phyloP scores from a whole-genome alignment of 2,329 filamentous ascomycete species.

The Aspergillus eucalypticola region DNA sequence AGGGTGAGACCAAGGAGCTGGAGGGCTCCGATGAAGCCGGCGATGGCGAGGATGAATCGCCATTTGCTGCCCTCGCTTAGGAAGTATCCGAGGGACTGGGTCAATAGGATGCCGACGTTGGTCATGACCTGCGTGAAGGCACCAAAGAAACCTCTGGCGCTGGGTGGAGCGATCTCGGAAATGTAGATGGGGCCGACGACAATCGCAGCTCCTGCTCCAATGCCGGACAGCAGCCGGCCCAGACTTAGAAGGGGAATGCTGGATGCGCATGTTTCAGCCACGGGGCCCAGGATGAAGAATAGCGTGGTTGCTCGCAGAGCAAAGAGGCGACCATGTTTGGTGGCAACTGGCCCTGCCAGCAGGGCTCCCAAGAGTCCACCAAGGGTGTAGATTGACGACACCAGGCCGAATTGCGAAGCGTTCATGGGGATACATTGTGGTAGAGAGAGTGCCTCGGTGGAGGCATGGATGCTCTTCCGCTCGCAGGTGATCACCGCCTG shows the following conservation, averaged over 20 bases:
- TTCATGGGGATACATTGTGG: slow-evolving; percentile 87
- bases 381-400: slow-evolving; percentile 88
- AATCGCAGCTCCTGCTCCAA: slow-evolving; percentile 84
- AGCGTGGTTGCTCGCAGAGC: slow-evolving; percentile 76
- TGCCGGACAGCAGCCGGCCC: slow-evolving; percentile 76
- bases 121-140: slow-evolving; percentile 86
- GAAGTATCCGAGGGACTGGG: slow-evolving; percentile 85
- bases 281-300: slow-evolving; percentile 74
- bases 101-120: slow-evolving; percentile 82
- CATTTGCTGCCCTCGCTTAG: slow-evolving; percentile 76
- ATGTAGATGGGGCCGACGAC: slow-evolving; percentile 95
- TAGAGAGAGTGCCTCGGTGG: slow-evolving; percentile 19
- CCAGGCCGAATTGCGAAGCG: slow-evolving; percentile 75
- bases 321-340: slow-evolving; percentile 70
- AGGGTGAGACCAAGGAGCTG: slow-evolving; percentile 72
- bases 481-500: slow-evolving; percentile 90
- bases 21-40: slow-evolving; percentile 65
- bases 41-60: slow-evolving; percentile 78
- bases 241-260: slow-evolving; percentile 67
- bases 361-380: slow-evolving; percentile 85
- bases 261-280: slow-evolving; percentile 70
- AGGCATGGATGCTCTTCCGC: slow-evolving; percentile 54
- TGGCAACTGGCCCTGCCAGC: slow-evolving; percentile 74
- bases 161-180: slow-evolving; percentile 79
- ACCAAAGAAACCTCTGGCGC: slow-evolving; percentile 74